Conservation (phyloP, 1,139 yeast species). For the Candida sojae region DNA sequence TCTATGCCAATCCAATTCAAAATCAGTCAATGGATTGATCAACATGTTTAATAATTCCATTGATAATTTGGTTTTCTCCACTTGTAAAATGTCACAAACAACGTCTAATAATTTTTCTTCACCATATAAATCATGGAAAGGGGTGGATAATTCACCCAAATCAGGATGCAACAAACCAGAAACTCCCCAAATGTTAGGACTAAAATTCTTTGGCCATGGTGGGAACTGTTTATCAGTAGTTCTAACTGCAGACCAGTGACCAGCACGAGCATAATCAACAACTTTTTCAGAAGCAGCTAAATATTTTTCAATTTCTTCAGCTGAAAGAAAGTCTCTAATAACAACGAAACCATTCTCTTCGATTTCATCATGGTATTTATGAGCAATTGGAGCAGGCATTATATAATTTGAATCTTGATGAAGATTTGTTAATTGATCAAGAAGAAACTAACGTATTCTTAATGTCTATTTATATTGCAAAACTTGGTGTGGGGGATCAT, state of each 20-base stretch:
- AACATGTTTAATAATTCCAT: constrained; percentile 61
- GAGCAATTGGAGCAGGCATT: constrained; percentile 17
- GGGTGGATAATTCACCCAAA: constrained; percentile 36
- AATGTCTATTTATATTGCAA: not conserved
- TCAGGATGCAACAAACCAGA: constrained; percentile 54
- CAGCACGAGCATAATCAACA: constrained; percentile 49
- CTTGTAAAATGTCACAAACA: constrained; percentile 49
- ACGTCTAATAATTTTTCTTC: constrained; percentile 42
- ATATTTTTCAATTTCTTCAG: constrained; percentile 42
- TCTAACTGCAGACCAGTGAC: constrained; percentile 55
- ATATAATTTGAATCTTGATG: not conserved
- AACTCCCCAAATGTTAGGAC: constrained; percentile 61
- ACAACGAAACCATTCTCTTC: constrained; percentile 48
- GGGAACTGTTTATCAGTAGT: constrained; percentile 60
- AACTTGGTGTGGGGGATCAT: not conserved
- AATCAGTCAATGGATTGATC: constrained; percentile 56
- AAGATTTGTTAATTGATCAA: too few species aligned
- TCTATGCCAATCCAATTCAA: constrained; percentile 59
- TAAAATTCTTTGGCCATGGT: constrained; percentile 58
- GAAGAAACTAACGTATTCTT: too few species aligned
- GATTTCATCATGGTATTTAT: constrained; percentile 33
- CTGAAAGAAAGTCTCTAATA: constrained; percentile 41
- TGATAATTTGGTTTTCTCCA: constrained; percentile 34
- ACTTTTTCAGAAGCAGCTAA: constrained; percentile 40
- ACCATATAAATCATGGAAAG: constrained; percentile 50